These are phyloP conservation scores for Yueomyces sp. DNA, from an alignment of 1,139 yeast genomes.

Conservation along the genomic window DNA sequence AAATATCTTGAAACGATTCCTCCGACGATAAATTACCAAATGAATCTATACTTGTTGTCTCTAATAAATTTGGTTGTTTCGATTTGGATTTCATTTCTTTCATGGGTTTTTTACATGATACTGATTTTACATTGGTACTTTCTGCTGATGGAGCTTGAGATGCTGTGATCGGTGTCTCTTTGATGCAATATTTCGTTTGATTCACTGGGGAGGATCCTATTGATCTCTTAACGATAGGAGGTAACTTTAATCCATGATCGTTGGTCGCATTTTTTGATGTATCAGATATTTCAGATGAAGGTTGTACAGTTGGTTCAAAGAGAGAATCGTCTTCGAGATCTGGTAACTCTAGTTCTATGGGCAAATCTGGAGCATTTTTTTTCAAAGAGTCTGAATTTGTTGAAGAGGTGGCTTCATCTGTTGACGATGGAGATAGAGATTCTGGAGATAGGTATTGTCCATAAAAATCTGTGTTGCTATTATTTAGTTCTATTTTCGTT, in stretches of 20 bases:
- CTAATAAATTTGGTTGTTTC: background rate
- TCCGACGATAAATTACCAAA: background rate
- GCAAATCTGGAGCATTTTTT: too few relatives aligned
- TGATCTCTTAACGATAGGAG: background rate
- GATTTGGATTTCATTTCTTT: background rate
- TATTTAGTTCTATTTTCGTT: too few relatives aligned
- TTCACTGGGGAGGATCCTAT: background rate
- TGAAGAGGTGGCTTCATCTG: constrained; percentile 1
- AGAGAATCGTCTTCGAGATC: too few relatives aligned
- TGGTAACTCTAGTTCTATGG: too few relatives aligned
- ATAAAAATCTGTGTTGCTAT: too few relatives aligned
- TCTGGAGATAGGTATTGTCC: constrained; percentile 9
- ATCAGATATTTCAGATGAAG: background rate
- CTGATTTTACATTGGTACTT: background rate
- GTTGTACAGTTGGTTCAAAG: background rate
- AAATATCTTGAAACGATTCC: background rate
- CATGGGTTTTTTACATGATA: background rate
- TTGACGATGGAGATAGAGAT: constrained; percentile 10
- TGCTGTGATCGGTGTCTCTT: background rate
- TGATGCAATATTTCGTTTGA: too few relatives aligned
- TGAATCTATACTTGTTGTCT: background rate
- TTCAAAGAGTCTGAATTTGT: background rate
- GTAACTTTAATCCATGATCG: background rate
- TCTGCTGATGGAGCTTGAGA: background rate
- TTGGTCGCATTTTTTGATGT: background rate